Conservation (phyloP, 2,329 filamentous ascomycete species). For the Aplosporella prunicola region DNA sequence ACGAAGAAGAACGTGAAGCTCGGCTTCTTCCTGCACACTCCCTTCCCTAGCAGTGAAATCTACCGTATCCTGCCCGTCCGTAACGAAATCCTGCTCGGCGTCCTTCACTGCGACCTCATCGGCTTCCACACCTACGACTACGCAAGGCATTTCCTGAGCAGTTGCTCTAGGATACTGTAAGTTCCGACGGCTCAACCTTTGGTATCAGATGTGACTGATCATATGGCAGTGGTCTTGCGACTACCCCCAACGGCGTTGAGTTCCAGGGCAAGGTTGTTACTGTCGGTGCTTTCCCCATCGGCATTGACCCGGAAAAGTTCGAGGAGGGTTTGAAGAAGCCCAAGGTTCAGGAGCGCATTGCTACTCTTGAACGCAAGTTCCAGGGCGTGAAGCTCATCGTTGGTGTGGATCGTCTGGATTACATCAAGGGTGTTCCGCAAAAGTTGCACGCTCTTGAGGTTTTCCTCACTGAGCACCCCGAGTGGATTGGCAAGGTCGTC, state of each 20-base stretch:
- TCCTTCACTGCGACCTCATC: slow-evolving; percentile 88
- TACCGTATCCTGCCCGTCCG: slow-evolving; percentile 91
- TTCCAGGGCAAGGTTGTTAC: slow-evolving; percentile 82
- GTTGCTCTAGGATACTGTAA: slow-evolving; percentile 85
- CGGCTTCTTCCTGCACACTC: slow-evolving; percentile 95
- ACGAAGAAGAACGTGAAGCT: slow-evolving; percentile 89
- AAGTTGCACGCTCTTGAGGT: slow-evolving; percentile 95
- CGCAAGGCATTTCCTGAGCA: slow-evolving; percentile 92
- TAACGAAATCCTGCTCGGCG: slow-evolving; percentile 75
- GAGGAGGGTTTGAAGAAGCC: slow-evolving; percentile 77
- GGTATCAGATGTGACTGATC: background rate
- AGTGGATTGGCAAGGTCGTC: slow-evolving; percentile 97
- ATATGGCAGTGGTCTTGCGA: slow-evolving; percentile 49
- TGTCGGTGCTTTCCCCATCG: slow-evolving; percentile 93
- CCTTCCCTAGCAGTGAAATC: slow-evolving; percentile 93
- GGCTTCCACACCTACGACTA: slow-evolving; percentile 99
- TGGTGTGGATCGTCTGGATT: slow-evolving; percentile 91
- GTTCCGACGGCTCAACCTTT: slow-evolving; percentile 18
- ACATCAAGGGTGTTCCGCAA: slow-evolving; percentile 97
- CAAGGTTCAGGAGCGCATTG: slow-evolving; percentile 80
- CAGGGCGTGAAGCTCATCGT: slow-evolving; percentile 94
- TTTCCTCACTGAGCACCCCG: slow-evolving; percentile 91
- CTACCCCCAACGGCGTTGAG: slow-evolving; percentile 87
- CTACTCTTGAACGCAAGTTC: slow-evolving; percentile 77
- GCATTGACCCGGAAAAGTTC: slow-evolving; percentile 96